A percentile compares a stretch with the other conserved stretches of the same genome.
These are phyloP conservation scores for Jackrogersella minutella DNA, from an alignment of 495 filamentous ascomycete species.

Conservation along the genomic window DNA sequence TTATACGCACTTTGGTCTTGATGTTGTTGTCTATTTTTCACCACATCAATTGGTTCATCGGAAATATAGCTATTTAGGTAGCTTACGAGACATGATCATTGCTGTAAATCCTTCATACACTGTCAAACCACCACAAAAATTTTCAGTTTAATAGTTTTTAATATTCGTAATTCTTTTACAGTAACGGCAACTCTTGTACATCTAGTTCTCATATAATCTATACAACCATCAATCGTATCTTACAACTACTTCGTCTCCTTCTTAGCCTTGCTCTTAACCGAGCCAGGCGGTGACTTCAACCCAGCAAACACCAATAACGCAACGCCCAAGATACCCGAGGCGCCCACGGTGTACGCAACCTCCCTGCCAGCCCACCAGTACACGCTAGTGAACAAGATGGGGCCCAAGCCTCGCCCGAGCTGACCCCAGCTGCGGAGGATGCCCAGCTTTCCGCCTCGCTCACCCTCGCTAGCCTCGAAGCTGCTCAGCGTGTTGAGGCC, in stretches of 20 bases:
- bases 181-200: background rate
- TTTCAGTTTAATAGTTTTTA: background rate
- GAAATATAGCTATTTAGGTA: no score
- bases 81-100: no score
- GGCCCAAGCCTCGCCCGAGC: slow-evolving; percentile 84
- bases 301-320: slow-evolving; percentile 72
- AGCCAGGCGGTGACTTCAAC: slow-evolving; percentile 62
- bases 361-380: slow-evolving; percentile 99
- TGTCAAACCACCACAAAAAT: background rate
- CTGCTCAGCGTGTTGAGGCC: slow-evolving; percentile 90
- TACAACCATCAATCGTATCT: slow-evolving; percentile 8
- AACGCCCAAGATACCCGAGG: slow-evolving; percentile 78
- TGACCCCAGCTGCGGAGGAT: slow-evolving; percentile 85
- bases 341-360: slow-evolving; percentile 82
- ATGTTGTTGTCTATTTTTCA: no score
- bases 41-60: no score
- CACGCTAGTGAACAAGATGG: slow-evolving; percentile 89
- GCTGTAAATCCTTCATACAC: no score
- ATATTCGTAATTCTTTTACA: background rate
- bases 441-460: slow-evolving; percentile 86
- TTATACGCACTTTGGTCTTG: no score
- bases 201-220: background rate
- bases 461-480: slow-evolving; percentile 80
- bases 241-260: slow-evolving; percentile 55
- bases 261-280: slow-evolving; percentile 38